Evolutionary conservation across 768 basidiomycete genomes (phyloP), one percentile per base, ranked within the genome.

Genomic region (Porpolomopsis calyptriformis): DNA sequence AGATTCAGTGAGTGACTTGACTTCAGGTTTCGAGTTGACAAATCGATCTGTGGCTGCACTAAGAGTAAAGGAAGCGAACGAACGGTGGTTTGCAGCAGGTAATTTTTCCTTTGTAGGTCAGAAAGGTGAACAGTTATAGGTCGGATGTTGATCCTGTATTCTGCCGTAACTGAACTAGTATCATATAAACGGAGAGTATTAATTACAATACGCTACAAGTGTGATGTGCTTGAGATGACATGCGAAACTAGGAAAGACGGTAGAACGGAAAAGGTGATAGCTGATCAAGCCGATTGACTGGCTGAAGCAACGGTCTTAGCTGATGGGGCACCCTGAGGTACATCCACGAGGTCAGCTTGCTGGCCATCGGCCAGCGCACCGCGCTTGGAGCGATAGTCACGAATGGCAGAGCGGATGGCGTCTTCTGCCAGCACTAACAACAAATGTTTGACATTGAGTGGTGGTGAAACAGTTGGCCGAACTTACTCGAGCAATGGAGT

Each of bases 381-480:
- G 47, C 89, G 82, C 72, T 99, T 99, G 49, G 78, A 76, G 58
- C 80, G 78, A 69, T 98, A 98, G 62, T 98, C 85, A 55, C 89
- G 86, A 64, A 99, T 99, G 35, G 96, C 96, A 9, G 93, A 94
- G 44, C 87, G 89, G 64, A 99, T 99, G 48, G 96, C 96, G 63
- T 99, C 96, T 66, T 99, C 96, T 11, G 96, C 93, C 53, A 97
- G 67, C 85, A 97, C 87, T 82, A 60, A 19, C 25, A 59, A 60
- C 53, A 45, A 53, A 39, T n/a, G 48, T 44, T 47, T 49, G 25
- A 41, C 26, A 11, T 46, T 40, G 20, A 18, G 5, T 24, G 44
- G 40, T 43, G 42, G 40, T 40, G 34, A 44, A 51, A 36, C 24
- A n/a, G 22, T 41, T n/a, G n/a, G 26, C 20, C 29, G 16, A 31